Evolutionary conservation across 1,284 basidiomycete genomes (phyloP), one percentile per base, ranked within the genome.

Genomic region (Ceratorhiza oryzae-sativae): DNA sequence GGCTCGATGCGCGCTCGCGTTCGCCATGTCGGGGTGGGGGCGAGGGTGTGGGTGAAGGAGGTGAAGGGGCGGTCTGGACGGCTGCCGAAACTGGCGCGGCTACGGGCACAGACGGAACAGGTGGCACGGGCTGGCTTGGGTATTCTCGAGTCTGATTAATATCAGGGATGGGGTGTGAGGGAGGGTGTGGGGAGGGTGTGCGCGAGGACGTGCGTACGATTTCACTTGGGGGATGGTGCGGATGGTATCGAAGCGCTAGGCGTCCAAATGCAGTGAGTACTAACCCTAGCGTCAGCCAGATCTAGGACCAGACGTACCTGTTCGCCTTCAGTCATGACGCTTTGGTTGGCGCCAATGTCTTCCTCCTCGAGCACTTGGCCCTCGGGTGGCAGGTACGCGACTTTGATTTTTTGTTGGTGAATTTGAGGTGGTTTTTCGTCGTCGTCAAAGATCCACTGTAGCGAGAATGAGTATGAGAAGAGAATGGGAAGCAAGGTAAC

Each of bases 341-440:
- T 83, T 75, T 80, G 82, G 76, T 80, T n/a, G n/a, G n/a, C 80
- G 73, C 77, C 81, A 73, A 90, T 91, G 25, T 90, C 89, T 77
- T 93, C 94, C 81, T 94, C 94, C 59, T 89, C 88, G 72, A 93
- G 83, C 30, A 86, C 85, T 77, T 91, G 88, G 51, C 93, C 93
- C 77, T 94, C 93, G 9, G 94, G 87, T 25, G 96, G 91, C 58
- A 98, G 85, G 82, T 97, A 99, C 1, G 87, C 88, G 63, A 98
- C 97, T 76, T 93, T 90, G 76, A 99, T 88, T 84, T 98, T 99
- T 81, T 98, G 96, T 78, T 98, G 96, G 80, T 94, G 87, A 58
- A 99, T 90, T 72, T 87, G 88, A 62, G 86, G 83, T 76, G 92
- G 90, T 77, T 93, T 91, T 67, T 86, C 85, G 75, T 86, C 84